Percentiles rank a stretch among this genome's conserved stretches.
These are phyloP conservation scores for Forsythia viridissima DNA, from an alignment of 257 asterid genomes.

Conservation along the genomic window DNA sequence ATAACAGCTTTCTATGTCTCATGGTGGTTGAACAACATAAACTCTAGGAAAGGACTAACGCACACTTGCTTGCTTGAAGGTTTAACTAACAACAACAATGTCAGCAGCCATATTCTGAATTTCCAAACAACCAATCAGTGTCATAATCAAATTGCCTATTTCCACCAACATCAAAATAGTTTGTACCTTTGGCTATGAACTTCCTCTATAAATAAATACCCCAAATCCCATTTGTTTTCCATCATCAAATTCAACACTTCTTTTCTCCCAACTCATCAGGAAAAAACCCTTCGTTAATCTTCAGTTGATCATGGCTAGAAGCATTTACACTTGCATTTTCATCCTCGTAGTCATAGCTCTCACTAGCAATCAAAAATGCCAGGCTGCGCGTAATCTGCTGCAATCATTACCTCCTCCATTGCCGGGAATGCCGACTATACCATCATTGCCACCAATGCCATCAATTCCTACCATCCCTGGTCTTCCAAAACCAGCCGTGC, in stretches of 20 bases:
- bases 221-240: neutral
- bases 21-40: neutral
- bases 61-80: neutral
- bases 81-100: neutral
- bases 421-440: slow-evolving; percentile 18
- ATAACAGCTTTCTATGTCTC: neutral
- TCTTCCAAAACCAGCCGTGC: slow-evolving; percentile 24
- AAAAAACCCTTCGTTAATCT: neutral
- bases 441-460: neutral
- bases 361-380: slow-evolving; percentile 25
- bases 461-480: neutral
- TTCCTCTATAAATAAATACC: slow-evolving; percentile 16
- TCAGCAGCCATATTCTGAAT: neutral
- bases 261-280: neutral
- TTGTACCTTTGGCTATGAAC: neutral
- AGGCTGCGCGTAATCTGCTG: slow-evolving; percentile 33
- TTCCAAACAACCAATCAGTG: slow-evolving; percentile 6
- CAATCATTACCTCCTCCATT: slow-evolving; percentile 13
- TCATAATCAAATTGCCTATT: slow-evolving; percentile 22
- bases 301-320: slow-evolving; percentile 21
- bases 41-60: neutral
- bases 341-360: slow-evolving; percentile 14
- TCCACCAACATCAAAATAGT: slow-evolving; percentile 13
- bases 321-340: slow-evolving; percentile 17
- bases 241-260: neutral